Evolutionary conservation across 805 yeast genomes (phyloP), one percentile per base, ranked within the genome.

Genomic region (Lipomyces chichibuensis): DNA sequence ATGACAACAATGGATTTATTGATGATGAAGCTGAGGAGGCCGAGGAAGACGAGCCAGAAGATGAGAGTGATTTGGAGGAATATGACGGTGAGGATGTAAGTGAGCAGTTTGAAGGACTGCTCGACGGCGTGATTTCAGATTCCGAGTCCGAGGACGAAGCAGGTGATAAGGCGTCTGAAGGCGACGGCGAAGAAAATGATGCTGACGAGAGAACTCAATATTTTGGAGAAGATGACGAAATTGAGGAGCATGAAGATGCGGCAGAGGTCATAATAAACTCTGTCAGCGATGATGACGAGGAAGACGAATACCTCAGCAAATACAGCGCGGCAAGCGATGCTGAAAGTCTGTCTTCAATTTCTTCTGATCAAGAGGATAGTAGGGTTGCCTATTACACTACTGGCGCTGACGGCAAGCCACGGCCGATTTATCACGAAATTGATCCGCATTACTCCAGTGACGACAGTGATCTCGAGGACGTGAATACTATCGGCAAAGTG

Each of bases 391-490:
- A 61, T 39, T 62, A 63, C 65, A 62, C 66, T 9, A 58, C 60
- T 11, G 83, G 83, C 3, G 81, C 83, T 0, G 97, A 94, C 78
- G 98, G 98, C 8, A 80, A 84, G 49, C 86, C 87, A n/a, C 83
- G 98, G 75, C 78, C 88, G 5, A 82, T 93, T 64, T 87, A 85
- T 74, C 97, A 97, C 2, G 98, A 92, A 75, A 94, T 95, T 68
- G 90, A 92, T 49, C 98, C 99, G 5, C 75, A 73, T 52, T 95
- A 94, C 77, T 97, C 94, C 76, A 86, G 92, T 70, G 99, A 95
- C 79, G 99, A 95, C 75, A 87, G 92, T 73, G 98, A 93, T 75
- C 84, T 76, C 14, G 89, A 87, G 69, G 96, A 91, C 69, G 80
- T 80, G 73, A 95, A 95, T 79, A 92, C 98, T 3, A 91, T 95